Percentiles rank a stretch among this genome's conserved stretches.
phyloP scores from a whole-genome alignment of 1,284 basidiomycete genomes.

The Pyrrhoderma noxium region DNA sequence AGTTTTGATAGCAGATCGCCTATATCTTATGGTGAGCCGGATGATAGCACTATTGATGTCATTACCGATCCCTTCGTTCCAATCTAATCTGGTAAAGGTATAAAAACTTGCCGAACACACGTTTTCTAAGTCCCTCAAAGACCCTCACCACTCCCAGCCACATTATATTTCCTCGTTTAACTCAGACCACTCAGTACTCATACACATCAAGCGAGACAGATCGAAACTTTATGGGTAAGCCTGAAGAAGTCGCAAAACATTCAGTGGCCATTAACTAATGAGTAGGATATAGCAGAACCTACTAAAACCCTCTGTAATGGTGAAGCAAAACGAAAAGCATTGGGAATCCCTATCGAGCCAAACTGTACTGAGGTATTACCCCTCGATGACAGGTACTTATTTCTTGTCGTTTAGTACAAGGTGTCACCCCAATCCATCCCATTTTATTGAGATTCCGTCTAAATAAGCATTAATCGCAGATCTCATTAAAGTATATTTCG shows the following conservation, averaged over 20 bases:
- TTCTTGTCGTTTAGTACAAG: neutral
- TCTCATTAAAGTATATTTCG: too few species aligned
- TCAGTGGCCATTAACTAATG: constrained; percentile 48
- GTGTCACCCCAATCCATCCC: too few species aligned
- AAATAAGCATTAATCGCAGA: too few species aligned
- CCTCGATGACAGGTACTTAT: constrained; percentile 58
- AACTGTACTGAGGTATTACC: constrained; percentile 74
- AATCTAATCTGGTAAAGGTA: too few species aligned
- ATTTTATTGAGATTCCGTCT: too few species aligned
- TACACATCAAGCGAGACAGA: constrained; percentile 18
- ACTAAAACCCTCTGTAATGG: constrained; percentile 80
- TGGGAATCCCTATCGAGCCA: constrained; percentile 68
- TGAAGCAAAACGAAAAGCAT: constrained; percentile 73
- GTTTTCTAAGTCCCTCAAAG: constrained; percentile 83
- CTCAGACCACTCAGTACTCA: constrained; percentile 55
- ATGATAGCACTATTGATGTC: too few species aligned
- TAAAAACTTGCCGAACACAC: constrained; percentile 68
- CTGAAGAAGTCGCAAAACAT: constrained; percentile 4
- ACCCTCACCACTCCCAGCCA: constrained; percentile 74
- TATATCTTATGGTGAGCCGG: too few species aligned
- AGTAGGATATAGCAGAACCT: constrained; percentile 61
- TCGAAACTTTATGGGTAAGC: too few species aligned
- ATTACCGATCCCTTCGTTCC: too few species aligned
- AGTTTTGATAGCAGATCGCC: too few species aligned
- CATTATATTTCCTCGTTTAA: constrained; percentile 63